Base-by-base conservation (phyloP, 192 early-diverging fungal species). In the Pilaira anomala region DNA sequence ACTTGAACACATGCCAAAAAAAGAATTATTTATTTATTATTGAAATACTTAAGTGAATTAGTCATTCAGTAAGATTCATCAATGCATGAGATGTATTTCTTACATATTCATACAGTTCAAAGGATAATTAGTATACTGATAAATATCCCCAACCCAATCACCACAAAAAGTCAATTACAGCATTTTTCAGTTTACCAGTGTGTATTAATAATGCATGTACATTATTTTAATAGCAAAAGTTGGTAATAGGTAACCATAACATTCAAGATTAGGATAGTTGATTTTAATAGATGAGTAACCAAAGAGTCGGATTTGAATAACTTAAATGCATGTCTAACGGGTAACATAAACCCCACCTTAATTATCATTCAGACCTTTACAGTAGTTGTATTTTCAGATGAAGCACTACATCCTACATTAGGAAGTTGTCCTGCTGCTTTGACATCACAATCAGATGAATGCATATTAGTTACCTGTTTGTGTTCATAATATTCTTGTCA, bases 301-400 rank as follows among this genome's bases (percentile, higher is more conserved):
- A 40, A 76, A 80, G 60, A 60, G 60, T 70, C 74, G 80, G 45
- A 75, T 51, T 54, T 77, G 78, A 62, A 80, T 78, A 36, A 60
- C 68, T 1, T 26, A 24, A 48, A 44, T 18, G n/a, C 33, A 9
- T 8, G 57, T 49, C 77, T 63, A 72, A 53, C 51, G 46, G n/a
- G 66, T 76, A 14, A 67, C 78, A 48, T 63, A 79, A 1, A 79
- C 76, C 51, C 78, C 78, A 41, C 78, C 78, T 7, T 62, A 50
- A 53, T 30, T 57, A n/a, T 14, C 22, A 51, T 79, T 79, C 44
- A 79, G 75, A 3, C 26, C 59, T 11, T 28, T 11, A 18, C 78
- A 11, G 76, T 40, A 2, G 13, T 39, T 1, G 74, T 19, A 25
- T 53, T 24, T 11, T 18, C 40, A 40, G 48, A 52, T 22, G 19